Evolutionary conservation across 2,329 filamentous ascomycete genomes (phyloP).

Genomic region (Trichoderma oligosporum): DNA sequence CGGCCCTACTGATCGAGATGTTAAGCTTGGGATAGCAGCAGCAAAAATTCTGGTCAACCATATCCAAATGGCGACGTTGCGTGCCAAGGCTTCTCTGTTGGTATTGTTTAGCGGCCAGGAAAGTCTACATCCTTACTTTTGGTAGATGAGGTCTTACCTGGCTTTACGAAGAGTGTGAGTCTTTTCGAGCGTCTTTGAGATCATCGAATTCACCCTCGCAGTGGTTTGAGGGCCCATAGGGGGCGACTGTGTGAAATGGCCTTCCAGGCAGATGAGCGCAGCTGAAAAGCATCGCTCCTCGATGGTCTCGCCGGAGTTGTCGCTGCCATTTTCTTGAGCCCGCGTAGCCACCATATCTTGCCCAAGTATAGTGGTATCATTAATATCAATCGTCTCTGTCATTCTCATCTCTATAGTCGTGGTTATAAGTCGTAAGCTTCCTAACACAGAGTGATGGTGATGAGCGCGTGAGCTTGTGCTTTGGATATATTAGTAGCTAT

Average conservation of each 20-base stretch:
- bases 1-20: slow-evolving; percentile 56
- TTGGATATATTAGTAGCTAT: not conserved
- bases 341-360: not conserved
- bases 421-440: not conserved
- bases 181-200: slow-evolving; percentile 60
- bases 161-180: slow-evolving; percentile 59
- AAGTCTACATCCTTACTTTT: not conserved
- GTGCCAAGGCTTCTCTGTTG: slow-evolving; percentile 54
- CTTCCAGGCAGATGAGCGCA: slow-evolving; percentile 58
- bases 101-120: not conserved
- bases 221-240: slow-evolving; percentile 56
- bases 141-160: slow-evolving; percentile 40
- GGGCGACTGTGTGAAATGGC: slow-evolving; percentile 55
- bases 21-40: slow-evolving; percentile 57
- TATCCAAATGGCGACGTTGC: slow-evolving; percentile 63
- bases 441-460: not conserved
- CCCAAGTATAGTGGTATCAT: slow-evolving; percentile 10
- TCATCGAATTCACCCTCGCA: slow-evolving; percentile 52
- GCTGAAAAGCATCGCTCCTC: slow-evolving; percentile 62
- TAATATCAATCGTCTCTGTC: slow-evolving; percentile 16
- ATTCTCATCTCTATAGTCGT: slow-evolving; percentile 12
- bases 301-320: slow-evolving; percentile 45
- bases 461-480: slow-evolving; percentile 1
- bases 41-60: slow-evolving; percentile 60
- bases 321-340: slow-evolving; percentile 19